A percentile compares a stretch with the other conserved stretches of the same genome.
These are phyloP conservation scores for Tricholoma bakamatsutake DNA, from an alignment of 768 basidiomycete species.

Conservation along the genomic window DNA sequence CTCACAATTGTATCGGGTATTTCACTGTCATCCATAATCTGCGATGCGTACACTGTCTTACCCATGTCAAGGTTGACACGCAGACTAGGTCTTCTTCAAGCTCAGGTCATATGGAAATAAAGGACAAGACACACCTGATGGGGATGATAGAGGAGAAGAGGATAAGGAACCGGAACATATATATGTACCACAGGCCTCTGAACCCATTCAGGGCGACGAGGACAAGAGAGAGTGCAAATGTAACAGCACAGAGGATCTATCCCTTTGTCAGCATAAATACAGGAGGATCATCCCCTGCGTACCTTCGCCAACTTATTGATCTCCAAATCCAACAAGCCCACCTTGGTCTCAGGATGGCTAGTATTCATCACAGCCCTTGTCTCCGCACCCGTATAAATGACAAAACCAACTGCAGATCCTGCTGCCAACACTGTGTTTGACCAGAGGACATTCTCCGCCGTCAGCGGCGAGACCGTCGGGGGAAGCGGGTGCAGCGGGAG, in stretches of 20 bases:
- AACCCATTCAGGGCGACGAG: conserved; percentile 97
- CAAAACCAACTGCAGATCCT: conserved; percentile 86
- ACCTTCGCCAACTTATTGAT: conserved; percentile 97
- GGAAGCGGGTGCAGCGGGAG: conserved; percentile 36
- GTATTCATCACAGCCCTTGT: conserved; percentile 99
- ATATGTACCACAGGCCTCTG: conserved; percentile 92
- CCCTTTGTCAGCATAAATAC: not conserved
- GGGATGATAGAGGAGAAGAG: conserved; percentile 99
- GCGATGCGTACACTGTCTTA: conserved; percentile 94
- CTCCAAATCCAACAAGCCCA: conserved; percentile 87
- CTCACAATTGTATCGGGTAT: conserved; percentile 95
- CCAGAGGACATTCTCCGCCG: conserved; percentile 95
- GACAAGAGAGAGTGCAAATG: conserved; percentile 84
- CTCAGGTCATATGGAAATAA: not conserved
- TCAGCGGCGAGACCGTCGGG: conserved; percentile 73
- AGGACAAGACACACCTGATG: conserved; percentile 73
- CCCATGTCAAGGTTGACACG: conserved; percentile 99
- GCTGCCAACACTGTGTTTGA: conserved; percentile 96
- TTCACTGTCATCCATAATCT: conserved; percentile 89
- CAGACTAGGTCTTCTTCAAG: conserved; percentile 44
- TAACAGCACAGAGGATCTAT: conserved; percentile 91
- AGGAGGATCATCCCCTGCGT: conserved; percentile 28
- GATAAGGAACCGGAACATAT: conserved; percentile 94
- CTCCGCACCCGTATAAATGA: conserved; percentile 92
- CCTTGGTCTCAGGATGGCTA: conserved; percentile 92